Conservation (phyloP, 495 filamentous ascomycete species). For the Aspergillus ellipticus region DNA sequence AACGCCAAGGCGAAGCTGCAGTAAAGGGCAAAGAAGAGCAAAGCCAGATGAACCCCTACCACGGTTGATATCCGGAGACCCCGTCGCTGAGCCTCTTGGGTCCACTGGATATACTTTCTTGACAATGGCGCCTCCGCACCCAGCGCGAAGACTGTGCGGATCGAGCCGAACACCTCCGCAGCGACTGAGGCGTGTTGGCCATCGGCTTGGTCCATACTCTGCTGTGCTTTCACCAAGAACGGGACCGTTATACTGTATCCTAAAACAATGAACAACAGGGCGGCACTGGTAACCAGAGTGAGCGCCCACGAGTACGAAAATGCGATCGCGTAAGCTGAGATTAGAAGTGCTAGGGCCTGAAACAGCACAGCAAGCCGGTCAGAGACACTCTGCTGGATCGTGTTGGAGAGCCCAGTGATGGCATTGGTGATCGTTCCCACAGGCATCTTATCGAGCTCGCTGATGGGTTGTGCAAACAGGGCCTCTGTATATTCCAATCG, state of each 20-base stretch:
- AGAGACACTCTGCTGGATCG: slow-evolving; percentile 63
- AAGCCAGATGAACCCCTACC: slow-evolving; percentile 28
- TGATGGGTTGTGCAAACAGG: slow-evolving; percentile 31
- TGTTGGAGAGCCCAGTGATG: slow-evolving; percentile 61
- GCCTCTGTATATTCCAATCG: slow-evolving; percentile 31
- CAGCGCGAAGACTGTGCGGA: slow-evolving; percentile 53
- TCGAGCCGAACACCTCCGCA: slow-evolving; percentile 44
- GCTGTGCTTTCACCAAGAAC: slow-evolving; percentile 42
- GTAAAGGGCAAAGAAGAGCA: slow-evolving; percentile 41
- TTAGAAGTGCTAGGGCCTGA: slow-evolving; percentile 43
- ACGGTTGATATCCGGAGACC: slow-evolving; percentile 36
- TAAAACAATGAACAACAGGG: slow-evolving; percentile 39
- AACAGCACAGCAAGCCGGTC: slow-evolving; percentile 51
- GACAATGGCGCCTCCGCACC: slow-evolving; percentile 39
- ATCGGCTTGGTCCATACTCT: slow-evolving; percentile 22
- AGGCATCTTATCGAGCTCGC: slow-evolving; percentile 29
- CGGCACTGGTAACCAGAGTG: slow-evolving; percentile 38
- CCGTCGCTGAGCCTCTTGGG: slow-evolving; percentile 53
- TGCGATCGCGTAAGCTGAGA: slow-evolving; percentile 49
- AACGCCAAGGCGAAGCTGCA: slow-evolving; percentile 50
- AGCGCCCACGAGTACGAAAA: slow-evolving; percentile 49
- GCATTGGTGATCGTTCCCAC: slow-evolving; percentile 45
- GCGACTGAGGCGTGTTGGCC: slow-evolving; percentile 40
- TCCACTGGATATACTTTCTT: slow-evolving; percentile 42
- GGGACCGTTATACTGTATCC: slow-evolving; percentile 19